Base-by-base conservation (phyloP, 2,329 filamentous ascomycete species). In the Cordyceps militaris region DNA sequence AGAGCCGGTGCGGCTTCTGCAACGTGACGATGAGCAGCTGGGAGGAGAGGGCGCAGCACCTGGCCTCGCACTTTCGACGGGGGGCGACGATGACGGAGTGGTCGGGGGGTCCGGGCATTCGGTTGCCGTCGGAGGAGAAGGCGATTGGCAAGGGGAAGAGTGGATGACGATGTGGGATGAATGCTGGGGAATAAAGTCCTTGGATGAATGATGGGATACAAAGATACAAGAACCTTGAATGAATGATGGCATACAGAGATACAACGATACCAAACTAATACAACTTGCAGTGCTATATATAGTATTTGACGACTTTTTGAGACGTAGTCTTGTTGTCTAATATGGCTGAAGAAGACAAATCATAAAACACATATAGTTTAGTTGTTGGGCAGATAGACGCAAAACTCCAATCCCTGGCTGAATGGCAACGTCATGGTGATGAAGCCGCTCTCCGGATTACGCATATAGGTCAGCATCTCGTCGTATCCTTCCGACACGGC, bases 361-460 rank as follows among this genome's bases (percentile, higher is more conserved):
- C 30, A 36, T 48, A 14, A 4, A 24, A 16, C 8, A 34, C 21
- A 19, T 34, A 21, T n/a, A 21, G 10, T 19, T 32, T 13, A 57
- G 34, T 59, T 40, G 34, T 59, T 59, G 24, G 62, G 59, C 30
- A 60, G 36, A 30, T 65, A 66, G 2, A 66, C 61, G 11, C 61
- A 56, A 6, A 66, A 51, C 28, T 62, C 58, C 5, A 66, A 47
- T 1, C 63, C 64, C 2, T 63, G 62, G 8, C 36, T 48, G 32
- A 63, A 66, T 3, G 62, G 64, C n/a, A 58, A 40, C 1, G 60
- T 64, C 4, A 62, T 63, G 3, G 30, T 77, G 46, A 68, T 72
- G 59, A 81, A 83, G 0, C 74, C 74, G 60, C 73, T 79, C 1
- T 66, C 65, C 0, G 76, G 72, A 3, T 70, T 67, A 11, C 71